Conservation (phyloP, 805 yeast species). For the Torulaspora indica region DNA sequence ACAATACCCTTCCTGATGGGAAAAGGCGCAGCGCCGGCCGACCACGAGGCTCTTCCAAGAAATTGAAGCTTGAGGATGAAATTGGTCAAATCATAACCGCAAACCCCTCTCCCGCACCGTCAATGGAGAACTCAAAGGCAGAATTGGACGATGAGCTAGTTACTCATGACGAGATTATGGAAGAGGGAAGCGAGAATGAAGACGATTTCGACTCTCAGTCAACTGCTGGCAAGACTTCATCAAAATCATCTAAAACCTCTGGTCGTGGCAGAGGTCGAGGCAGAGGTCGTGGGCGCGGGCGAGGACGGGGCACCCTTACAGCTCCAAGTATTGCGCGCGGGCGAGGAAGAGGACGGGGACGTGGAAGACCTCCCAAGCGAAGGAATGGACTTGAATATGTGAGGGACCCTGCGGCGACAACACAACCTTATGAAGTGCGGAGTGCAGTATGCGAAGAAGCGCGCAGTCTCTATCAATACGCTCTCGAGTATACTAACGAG, state of each 20-base stretch:
- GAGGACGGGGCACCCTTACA: slow-evolving; percentile 11
- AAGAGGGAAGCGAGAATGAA: slow-evolving; percentile 1
- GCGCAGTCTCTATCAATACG: slow-evolving; percentile 41
- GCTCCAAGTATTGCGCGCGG: slow-evolving; percentile 5
- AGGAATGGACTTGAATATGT: slow-evolving; percentile 26
- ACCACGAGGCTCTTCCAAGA: slow-evolving; percentile 21
- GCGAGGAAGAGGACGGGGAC: slow-evolving; percentile 19
- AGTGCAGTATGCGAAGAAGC: slow-evolving; percentile 30
- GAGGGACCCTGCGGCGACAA: slow-evolving; percentile 19
- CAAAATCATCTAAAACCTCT: slow-evolving; percentile 25
- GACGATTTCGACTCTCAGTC: background rate
- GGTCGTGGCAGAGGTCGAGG: slow-evolving; percentile 15
- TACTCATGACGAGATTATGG: slow-evolving; percentile 1
- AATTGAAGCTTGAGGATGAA: slow-evolving; percentile 21
- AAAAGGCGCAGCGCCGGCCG: slow-evolving; percentile 25
- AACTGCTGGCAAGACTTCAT: slow-evolving; percentile 28
- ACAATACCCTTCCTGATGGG: slow-evolving; percentile 27
- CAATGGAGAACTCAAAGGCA: slow-evolving; percentile 3
- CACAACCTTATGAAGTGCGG: slow-evolving; percentile 25
- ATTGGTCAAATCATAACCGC: slow-evolving; percentile 9
- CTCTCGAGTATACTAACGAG: slow-evolving; percentile 42
- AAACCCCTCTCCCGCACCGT: slow-evolving; percentile 11
- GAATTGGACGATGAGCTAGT: slow-evolving; percentile 1
- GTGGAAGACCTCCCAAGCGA: slow-evolving; percentile 20
- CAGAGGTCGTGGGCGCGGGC: slow-evolving; percentile 18